phyloP scores from a whole-genome alignment of 371 early-diverging fungal species.

The Apophysomyces variabilis region DNA sequence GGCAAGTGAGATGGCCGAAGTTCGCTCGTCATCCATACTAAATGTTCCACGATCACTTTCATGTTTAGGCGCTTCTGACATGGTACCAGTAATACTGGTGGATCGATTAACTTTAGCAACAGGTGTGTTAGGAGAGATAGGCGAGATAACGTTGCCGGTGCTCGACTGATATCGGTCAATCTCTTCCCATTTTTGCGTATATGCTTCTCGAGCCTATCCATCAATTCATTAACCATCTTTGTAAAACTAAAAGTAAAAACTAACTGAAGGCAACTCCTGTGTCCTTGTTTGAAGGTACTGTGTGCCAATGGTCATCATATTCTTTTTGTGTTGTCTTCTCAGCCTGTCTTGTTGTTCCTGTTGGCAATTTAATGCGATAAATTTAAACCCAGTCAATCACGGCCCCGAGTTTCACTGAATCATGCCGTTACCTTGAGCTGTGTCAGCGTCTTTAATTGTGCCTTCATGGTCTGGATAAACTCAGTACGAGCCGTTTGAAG shows the following conservation, averaged over 20 bases:
- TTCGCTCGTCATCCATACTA: background rate
- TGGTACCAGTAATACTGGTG: background rate
- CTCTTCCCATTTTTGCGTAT: constrained; percentile 26
- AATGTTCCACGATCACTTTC: background rate
- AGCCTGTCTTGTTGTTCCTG: constrained; percentile 30
- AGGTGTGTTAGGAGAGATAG: constrained; percentile 22
- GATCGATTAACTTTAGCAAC: background rate
- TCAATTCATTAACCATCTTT: background rate
- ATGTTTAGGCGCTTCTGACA: background rate
- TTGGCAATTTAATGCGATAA: constrained; percentile 9
- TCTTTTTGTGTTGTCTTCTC: constrained; percentile 21
- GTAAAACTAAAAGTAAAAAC: background rate
- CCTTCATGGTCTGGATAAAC: constrained; percentile 30
- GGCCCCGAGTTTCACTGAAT: background rate
- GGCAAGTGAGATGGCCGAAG: background rate
- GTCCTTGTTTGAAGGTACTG: constrained; percentile 20
- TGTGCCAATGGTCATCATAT: constrained; percentile 20
- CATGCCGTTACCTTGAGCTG: constrained; percentile 24
- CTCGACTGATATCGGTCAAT: constrained; percentile 12
- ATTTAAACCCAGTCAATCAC: constrained; percentile 1
- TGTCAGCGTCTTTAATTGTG: constrained; percentile 20
- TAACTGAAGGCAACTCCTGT: constrained; percentile 16
- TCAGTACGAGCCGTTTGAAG: constrained; percentile 19
- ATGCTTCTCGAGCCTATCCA: constrained; percentile 21
- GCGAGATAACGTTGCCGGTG: constrained; percentile 1